Base-by-base conservation (phyloP, 148 eudicot species). In the Nyssa sinensis region DNA sequence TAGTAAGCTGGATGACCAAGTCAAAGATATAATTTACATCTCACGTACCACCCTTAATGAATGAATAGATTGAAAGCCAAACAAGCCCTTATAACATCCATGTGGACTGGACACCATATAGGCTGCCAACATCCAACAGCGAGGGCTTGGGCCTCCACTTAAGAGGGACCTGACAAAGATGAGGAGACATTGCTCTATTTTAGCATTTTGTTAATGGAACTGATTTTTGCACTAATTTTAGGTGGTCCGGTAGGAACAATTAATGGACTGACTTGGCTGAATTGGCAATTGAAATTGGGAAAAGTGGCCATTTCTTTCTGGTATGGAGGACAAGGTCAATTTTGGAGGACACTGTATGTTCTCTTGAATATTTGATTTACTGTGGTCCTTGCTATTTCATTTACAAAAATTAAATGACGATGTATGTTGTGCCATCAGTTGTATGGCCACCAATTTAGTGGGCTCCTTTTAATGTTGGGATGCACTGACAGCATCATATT, bases 181-280 rank as follows among this genome's bases (percentile, higher is more conserved):
- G 59, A 21, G 58, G 31, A 49, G 61, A 30, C 34, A 44, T 6
- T 3, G 14, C 16, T 62, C 14, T 44, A 32, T 57, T 3, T 8
- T 21, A 60, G 25, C 32, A 19, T 51, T 4, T 30, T 31, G 14
- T 27, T 33, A 25, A 33, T 51, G 62, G 13, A 44, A 44, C 51
- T 44, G 17, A 11, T 11, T 1, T 44, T 44, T 44, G 51, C 51
- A 44, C 12, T 11, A 12, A 37, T 11, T 11, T 11, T 69, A 28
- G 31, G 33, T n/a, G 14, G 57, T 60, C 34, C 6, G 51, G 51
- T 44, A 44, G 51, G 51, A 51, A 41, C 27, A 21, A 28, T 30
- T 28, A 51, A 27, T 41, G 29, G 31, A n/a, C 44, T 62, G 72
- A n/a, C 58, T 61, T 72, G 28, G 21, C 39, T 60, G 33, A 59